phyloP scores from a whole-genome alignment of 305 asterid species.

The Solanum aculeatissimum region DNA sequence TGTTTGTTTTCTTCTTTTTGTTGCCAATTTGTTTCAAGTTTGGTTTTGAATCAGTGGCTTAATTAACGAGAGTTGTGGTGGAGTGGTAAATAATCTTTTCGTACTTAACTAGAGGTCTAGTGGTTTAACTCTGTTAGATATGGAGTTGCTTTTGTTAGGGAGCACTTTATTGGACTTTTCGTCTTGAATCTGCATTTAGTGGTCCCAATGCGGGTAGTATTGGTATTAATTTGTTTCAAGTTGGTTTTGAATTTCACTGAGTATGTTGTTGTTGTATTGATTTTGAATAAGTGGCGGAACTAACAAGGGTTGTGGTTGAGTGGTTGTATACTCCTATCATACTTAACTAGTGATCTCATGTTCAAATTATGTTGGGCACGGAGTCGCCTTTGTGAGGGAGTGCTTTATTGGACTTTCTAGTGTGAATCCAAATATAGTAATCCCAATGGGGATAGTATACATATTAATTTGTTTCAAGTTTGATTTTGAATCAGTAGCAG shows the following conservation, averaged over 20 bases:
- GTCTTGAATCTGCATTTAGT: background rate
- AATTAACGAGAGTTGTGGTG: background rate
- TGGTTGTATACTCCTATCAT: no score
- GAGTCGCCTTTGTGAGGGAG: no score
- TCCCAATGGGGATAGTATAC: no score
- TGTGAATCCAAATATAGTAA: no score
- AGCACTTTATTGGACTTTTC: background rate
- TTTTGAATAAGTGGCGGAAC: background rate
- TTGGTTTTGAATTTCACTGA: no score
- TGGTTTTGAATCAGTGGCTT: background rate
- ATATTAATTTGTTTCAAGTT: background rate
- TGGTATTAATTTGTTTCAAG: background rate
- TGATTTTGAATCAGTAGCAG: background rate
- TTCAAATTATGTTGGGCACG: no score
- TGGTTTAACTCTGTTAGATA: background rate
- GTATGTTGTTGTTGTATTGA: no score
- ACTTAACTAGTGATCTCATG: no score
- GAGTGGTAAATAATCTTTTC: background rate
- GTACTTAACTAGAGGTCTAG: background rate
- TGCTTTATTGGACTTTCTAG: no score
- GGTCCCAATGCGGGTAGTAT: background rate
- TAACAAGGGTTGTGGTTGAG: background rate
- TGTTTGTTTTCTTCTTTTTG: slow-evolving; percentile 8
- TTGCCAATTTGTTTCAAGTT: background rate
- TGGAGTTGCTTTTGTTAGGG: background rate